Evolutionary conservation across 108 stramenopile genomes (phyloP).

Genomic region (Nitzschia palea): DNA sequence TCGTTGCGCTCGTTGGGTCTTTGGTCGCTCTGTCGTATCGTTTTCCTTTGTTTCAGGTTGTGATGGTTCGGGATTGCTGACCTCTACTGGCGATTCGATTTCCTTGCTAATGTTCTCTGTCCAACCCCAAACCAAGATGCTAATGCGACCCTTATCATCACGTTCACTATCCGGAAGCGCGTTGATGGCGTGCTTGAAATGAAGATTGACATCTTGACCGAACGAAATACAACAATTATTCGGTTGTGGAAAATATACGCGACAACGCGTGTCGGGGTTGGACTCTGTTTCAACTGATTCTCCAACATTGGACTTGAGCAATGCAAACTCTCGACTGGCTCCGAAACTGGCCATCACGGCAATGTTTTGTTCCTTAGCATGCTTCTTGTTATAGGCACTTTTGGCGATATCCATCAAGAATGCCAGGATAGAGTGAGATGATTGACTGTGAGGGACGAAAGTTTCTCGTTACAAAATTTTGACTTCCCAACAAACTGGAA

Average conservation of each 20-base stretch:
- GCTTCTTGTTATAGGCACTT: constrained; percentile 67
- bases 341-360: constrained; percentile 84
- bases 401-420: background rate
- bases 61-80: constrained; percentile 25
- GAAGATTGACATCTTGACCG: constrained; percentile 84
- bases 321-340: constrained; percentile 76
- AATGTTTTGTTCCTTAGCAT: constrained; percentile 83
- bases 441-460: no score
- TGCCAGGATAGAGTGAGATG: no score
- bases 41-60: background rate
- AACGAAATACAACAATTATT: constrained; percentile 85
- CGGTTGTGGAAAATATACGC: constrained; percentile 85
- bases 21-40: background rate
- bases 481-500: no score
- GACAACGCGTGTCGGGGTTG: background rate
- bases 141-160: constrained; percentile 69
- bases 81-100: constrained; percentile 66
- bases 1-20: background rate
- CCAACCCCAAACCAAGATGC: constrained; percentile 84
- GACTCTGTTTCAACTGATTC: background rate
- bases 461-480: no score
- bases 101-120: constrained; percentile 67
- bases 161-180: constrained; percentile 56
- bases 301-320: constrained; percentile 44
- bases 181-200: constrained; percentile 85